Base-by-base conservation (phyloP, 257 asterid species). In the Nyctanthes arbortristis region DNA sequence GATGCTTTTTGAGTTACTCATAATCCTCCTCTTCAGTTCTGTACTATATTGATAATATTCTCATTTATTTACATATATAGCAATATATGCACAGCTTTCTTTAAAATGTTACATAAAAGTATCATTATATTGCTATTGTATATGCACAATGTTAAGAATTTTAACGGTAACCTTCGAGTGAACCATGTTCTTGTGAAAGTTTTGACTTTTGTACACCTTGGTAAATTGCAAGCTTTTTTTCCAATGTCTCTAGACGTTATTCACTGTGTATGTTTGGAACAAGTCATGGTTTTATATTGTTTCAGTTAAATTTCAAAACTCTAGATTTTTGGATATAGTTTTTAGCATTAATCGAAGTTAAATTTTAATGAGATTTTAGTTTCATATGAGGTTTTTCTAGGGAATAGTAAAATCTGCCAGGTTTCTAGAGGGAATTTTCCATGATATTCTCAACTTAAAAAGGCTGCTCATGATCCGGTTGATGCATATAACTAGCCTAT, bases 1-100 rank as follows among this genome's bases (percentile, higher is more conserved):
- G n/a, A n/a, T 54, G 43, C 66, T 69, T 32, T 25, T 60, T 11
- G 36, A 28, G 67, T 61, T 61, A 57, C 37, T 52, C 8, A 66
- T 71, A 28, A 35, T 61, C 56, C 30, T 54, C n/a, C 29, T 73
- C 36, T 64, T 63, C 67, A 31, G 22, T 12, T 52, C 22, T 7
- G 18, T 32, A 11, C 66, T 20, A 3, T 33, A 37, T 61, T 61
- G 29, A 8, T 29, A 52, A 20, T 22, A 28, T 52, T 52, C 30
- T 52, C 30, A 20, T 24, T 52, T 52, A 47, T 18, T 47, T 7
- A 47, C 56, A 52, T 52, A 52, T 52, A 18, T 13, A 2, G 13
- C 27, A 52, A 52, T 12, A 52, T 58, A 68, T 65, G 24, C 39
- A 30, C 33, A 70, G 11, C 13, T 33, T 62, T 18, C 33, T 9